Percentiles rank a stretch among this genome's conserved stretches.
Evolutionary conservation across 768 basidiomycete species (phyloP).

Genomic region (Phanerodontia chrysosporium): DNA sequence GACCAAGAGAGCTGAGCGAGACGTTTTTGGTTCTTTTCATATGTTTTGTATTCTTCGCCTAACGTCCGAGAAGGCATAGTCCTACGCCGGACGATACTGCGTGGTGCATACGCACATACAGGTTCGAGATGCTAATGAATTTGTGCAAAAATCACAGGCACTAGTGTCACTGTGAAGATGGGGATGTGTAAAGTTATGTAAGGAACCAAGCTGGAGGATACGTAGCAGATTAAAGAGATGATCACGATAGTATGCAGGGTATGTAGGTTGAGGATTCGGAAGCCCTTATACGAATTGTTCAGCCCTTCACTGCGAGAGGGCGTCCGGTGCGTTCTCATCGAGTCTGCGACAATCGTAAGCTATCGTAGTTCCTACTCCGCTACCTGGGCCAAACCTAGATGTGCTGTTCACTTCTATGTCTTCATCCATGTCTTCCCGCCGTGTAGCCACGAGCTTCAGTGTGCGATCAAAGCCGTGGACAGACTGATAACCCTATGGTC

Average conservation of each 20-base stretch:
- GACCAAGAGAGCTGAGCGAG: too few species aligned
- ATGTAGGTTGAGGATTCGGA: too few species aligned
- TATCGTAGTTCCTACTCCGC: neutral
- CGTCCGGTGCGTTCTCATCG: neutral
- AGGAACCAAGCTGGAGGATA: neutral
- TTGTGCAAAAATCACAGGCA: too few species aligned
- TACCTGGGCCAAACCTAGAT: neutral
- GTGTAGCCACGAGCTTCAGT: constrained; percentile 52
- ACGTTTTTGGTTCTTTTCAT: too few species aligned
- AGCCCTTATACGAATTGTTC: too few species aligned
- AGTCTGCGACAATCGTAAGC: neutral
- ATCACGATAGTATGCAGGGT: neutral
- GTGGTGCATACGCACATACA: too few species aligned
- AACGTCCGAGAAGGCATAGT: too few species aligned
- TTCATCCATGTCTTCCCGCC: constrained; percentile 43
- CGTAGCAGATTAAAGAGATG: neutral
- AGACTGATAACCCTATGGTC: constrained; percentile 36
- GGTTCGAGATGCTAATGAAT: too few species aligned
- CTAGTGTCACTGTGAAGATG: too few species aligned
- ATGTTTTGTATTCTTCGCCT: too few species aligned
- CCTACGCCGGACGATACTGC: too few species aligned
- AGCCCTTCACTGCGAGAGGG: neutral
- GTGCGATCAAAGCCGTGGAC: constrained; percentile 74
- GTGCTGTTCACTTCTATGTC: constrained; percentile 5
- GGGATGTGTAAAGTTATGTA: too few species aligned